A percentile compares a stretch with the other conserved stretches of the same genome.
Evolutionary conservation across 2,329 filamentous ascomycete genomes (phyloP).

Genomic region (Fusarium sp.): DNA sequence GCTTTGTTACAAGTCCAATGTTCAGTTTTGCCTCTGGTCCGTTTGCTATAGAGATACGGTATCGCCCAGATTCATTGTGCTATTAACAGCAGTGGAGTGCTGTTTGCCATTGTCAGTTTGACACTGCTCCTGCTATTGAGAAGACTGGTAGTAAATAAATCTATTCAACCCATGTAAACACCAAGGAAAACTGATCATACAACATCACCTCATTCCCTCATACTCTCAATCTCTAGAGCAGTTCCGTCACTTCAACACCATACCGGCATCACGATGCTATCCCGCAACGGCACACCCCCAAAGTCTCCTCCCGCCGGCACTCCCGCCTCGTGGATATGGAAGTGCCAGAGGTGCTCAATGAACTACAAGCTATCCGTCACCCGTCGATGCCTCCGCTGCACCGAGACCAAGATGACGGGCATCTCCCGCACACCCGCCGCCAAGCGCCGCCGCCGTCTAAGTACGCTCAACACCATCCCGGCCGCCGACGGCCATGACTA

Average conservation of each 20-base stretch:
- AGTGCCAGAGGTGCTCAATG: slow-evolving; percentile 47
- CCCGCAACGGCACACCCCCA: slow-evolving; percentile 7
- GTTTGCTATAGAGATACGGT: neutral
- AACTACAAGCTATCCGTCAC: slow-evolving; percentile 39
- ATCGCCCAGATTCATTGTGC: neutral
- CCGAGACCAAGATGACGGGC: neutral
- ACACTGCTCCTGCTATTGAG: neutral
- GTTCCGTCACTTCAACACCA: neutral
- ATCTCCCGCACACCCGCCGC: neutral
- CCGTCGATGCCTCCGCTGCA: slow-evolving; percentile 25
- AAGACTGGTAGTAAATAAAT: neutral
- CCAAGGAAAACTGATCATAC: neutral
- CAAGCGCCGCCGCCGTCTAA: neutral
- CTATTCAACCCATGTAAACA: neutral
- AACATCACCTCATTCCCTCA: neutral
- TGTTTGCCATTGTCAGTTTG: neutral
- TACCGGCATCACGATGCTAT: neutral
- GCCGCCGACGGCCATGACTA: slow-evolving; percentile 45
- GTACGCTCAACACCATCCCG: neutral
- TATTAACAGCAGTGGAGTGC: neutral
- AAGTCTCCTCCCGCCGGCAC: neutral
- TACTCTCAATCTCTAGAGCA: neutral
- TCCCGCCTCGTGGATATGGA: slow-evolving; percentile 49
- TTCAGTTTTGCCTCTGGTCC: neutral
- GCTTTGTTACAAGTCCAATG: neutral